Base-by-base conservation (phyloP, 2,329 filamentous ascomycete species). In the Colletotrichum coccodes region DNA sequence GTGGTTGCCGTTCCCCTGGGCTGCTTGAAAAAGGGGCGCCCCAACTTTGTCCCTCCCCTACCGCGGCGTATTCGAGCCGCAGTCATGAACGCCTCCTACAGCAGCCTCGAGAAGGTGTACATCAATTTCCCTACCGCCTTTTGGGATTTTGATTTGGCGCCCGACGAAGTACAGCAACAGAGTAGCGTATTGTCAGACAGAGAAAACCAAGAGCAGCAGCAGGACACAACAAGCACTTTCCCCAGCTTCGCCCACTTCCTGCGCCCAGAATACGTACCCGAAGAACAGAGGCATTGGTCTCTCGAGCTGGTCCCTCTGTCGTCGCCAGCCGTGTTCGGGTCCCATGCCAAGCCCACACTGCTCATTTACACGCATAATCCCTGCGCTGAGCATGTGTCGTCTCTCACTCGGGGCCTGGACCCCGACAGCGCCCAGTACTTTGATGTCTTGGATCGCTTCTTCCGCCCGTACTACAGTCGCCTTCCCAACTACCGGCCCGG, bases 1-100 rank as follows among this genome's bases (percentile, higher is more conserved):
- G 87, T 94, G 6, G 81, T 91, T 64, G 93, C 91, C 0, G 81
- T 85, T 5, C 91, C 91, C 0, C 83, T 94, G 3, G 91, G 91
- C 8, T 93, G 90, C 86, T 77, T 92, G 42, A 89, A 92, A 77
- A 80, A 82, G 64, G 86, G 91, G 70, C 40, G 32, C 11, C 11
- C 8, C 11, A 18, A 77, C 6, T 87, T 88, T 67, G 70, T 76
- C 2, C 86, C 85, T n/a, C 72, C 75, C 3, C 72, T 87, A 4
- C 83, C 84, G 4, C 57, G 68, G 4, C 77, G 82, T 40, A 73
- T 88, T 16, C 73, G 76, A 4, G 72, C 82, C 65, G 84, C 85
- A 3, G 84, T 89, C 42, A 75, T 80, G 56, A 77, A 79, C 14
- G 83, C 88, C 21, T 83, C 84, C 3, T 86, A 84, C 57, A 84